Evolutionary conservation across 768 basidiomycete species (phyloP).

Genomic region (Trametes cinnabarina): DNA sequence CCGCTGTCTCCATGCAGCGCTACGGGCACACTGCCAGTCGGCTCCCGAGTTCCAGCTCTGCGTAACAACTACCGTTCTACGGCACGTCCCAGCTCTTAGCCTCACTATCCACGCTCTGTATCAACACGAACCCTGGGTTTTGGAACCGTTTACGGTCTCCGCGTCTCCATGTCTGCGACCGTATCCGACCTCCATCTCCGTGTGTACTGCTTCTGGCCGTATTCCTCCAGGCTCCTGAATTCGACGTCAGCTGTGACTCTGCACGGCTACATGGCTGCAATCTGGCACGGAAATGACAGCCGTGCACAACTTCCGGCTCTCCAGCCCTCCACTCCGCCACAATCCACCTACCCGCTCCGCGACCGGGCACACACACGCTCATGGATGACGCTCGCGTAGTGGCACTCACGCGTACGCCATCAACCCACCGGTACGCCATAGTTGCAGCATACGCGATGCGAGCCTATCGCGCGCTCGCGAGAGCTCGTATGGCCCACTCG

Average conservation of each 20-base stretch:
- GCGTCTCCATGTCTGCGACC: background rate
- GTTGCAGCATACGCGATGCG: background rate
- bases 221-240: background rate
- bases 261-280: background rate
- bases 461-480: background rate
- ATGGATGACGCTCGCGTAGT: no score
- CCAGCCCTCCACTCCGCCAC: background rate
- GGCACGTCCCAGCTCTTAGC: background rate
- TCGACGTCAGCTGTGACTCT: background rate
- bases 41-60: no score
- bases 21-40: background rate
- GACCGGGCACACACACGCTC: background rate
- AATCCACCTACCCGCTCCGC: background rate
- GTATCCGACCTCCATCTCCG: background rate
- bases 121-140: no score
- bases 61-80: background rate
- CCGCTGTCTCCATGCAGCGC: background rate
- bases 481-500: background rate
- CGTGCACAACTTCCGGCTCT: background rate
- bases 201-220: background rate
- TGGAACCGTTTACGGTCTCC: background rate
- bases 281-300: background rate
- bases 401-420: no score
- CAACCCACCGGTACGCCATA: no score
- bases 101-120: background rate